Percentiles rank a stretch among this genome's conserved stretches.
Evolutionary conservation across 345 rosid genomes (phyloP).

Genomic region (Populus alba): DNA sequence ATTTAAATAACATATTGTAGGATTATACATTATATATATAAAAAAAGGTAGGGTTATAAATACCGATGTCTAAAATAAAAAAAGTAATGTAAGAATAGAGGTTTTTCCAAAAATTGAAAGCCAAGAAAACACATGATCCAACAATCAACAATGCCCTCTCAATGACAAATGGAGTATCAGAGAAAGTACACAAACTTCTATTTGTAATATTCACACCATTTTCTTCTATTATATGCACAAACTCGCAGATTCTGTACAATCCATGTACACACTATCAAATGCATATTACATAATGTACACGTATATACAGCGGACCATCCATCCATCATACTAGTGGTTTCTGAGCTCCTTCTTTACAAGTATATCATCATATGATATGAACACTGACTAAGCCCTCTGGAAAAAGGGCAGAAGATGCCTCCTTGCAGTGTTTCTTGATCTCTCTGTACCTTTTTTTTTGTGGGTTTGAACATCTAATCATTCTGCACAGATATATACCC

Average conservation of each 20-base stretch:
- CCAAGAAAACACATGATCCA: too few relatives aligned
- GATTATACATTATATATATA: too few relatives aligned
- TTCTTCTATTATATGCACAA: conserved; percentile 10
- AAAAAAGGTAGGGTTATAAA: too few relatives aligned
- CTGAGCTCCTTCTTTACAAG: conserved; percentile 11
- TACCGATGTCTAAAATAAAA: too few relatives aligned
- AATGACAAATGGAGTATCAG: neutral
- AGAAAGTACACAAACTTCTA: neutral
- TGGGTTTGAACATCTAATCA: conserved; percentile 2
- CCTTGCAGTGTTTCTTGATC: neutral
- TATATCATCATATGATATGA: conserved; percentile 4
- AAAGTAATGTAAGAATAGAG: too few relatives aligned
- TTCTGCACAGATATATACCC: conserved; percentile 12
- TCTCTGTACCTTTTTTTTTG: neutral
- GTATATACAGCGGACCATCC: conserved; percentile 15
- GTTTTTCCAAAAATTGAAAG: too few relatives aligned
- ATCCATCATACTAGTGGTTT: neutral
- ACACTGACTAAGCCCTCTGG: neutral
- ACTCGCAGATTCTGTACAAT: conserved; percentile 21
- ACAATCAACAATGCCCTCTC: neutral
- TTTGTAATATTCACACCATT: conserved; percentile 4
- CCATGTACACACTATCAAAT: neutral
- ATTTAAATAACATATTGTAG: too few relatives aligned
- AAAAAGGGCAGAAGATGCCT: neutral
- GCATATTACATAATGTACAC: conserved; percentile 20